Conservation (phyloP, 1,284 basidiomycete genomes). For the Irpex sp. region DNA sequence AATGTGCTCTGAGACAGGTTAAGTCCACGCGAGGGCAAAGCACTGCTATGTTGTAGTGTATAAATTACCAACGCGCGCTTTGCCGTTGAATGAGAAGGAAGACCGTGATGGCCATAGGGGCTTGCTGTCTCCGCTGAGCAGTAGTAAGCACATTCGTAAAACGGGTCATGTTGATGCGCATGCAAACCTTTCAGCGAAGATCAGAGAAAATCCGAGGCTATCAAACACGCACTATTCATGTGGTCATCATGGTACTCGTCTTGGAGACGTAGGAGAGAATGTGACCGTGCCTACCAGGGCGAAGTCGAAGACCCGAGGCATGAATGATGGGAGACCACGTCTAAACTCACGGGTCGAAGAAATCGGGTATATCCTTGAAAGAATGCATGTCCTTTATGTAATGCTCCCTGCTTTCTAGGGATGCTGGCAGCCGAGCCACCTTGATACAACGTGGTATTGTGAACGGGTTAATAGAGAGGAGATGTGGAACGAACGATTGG, state of each 20-base stretch:
- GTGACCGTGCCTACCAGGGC: no score
- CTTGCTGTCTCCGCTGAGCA: not conserved
- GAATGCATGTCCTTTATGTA: not conserved
- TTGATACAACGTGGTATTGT: not conserved
- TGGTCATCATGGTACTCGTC: not conserved
- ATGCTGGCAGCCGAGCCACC: not conserved
- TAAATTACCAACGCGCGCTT: no score
- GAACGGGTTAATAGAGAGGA: not conserved
- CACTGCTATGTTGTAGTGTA: no score
- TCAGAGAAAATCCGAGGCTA: not conserved
- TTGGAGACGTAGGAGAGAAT: no score
- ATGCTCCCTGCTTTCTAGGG: not conserved
- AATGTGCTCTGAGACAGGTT: not conserved
- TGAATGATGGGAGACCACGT: not conserved
- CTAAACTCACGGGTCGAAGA: not conserved
- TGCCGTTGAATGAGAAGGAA: not conserved
- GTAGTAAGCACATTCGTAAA: no score
- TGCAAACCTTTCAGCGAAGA: not conserved
- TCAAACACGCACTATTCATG: not conserved
- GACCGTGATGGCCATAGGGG: not conserved
- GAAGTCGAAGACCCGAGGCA: no score
- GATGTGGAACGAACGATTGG: not conserved
- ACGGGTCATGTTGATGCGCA: no score
- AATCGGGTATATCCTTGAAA: no score
- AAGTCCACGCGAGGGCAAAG: no score